A percentile compares a stretch with the other conserved stretches of the same genome.
These are phyloP conservation scores for Lasiodiplodia theobromae DNA, from an alignment of 2,329 filamentous ascomycete species.

Conservation along the genomic window DNA sequence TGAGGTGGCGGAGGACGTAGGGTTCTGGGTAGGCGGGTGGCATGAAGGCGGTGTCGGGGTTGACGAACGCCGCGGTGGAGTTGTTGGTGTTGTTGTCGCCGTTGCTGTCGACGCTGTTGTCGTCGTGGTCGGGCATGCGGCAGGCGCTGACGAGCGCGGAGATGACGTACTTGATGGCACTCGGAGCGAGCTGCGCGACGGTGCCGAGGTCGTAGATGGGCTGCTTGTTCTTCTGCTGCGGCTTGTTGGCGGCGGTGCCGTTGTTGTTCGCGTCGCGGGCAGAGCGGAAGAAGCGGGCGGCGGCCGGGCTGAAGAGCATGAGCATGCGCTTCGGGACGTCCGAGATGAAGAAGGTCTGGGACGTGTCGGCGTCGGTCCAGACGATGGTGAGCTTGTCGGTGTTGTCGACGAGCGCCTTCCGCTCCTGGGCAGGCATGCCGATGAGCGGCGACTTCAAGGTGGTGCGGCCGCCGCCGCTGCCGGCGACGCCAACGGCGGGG, in stretches of 20 bases:
- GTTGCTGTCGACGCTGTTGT: too few species aligned
- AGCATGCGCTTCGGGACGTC: background rate
- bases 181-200: background rate
- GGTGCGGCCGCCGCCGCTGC: background rate
- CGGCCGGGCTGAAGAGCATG: background rate
- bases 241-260: background rate
- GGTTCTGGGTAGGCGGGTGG: constrained; percentile 24
- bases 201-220: background rate
- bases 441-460: background rate
- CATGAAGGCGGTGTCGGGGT: constrained; percentile 38
- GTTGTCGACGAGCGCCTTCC: background rate
- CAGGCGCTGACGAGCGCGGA: constrained; percentile 49
- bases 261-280: background rate
- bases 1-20: constrained; percentile 38
- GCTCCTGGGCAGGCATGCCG: background rate
- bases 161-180: constrained; percentile 34
- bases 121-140: constrained; percentile 34
- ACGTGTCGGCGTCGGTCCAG: background rate
- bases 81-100: too few species aligned
- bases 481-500: too few species aligned
- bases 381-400: background rate
- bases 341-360: background rate
- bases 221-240: too few species aligned
- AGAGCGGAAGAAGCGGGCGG: too few species aligned
- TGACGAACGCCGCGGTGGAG: too few species aligned